phyloP scores from a whole-genome alignment of 202 grass and related monocot species.

The Brachypodium distachyon region DNA sequence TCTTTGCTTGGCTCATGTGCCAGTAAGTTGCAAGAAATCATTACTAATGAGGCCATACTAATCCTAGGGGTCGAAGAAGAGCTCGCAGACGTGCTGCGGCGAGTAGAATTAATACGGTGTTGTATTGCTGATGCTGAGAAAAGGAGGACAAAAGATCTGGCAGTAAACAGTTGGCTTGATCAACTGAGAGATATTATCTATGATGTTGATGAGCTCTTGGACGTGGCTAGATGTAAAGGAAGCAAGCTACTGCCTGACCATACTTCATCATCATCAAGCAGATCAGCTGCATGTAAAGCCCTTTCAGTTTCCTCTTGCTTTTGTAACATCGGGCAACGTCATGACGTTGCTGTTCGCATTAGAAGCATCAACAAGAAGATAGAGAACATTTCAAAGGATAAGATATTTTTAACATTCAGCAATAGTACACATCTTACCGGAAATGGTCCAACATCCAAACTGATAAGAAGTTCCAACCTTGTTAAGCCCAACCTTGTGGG shows the following conservation, averaged over 20 bases:
- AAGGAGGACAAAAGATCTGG: neutral
- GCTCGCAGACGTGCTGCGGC: neutral
- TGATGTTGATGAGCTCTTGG: conserved; percentile 38
- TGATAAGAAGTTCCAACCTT: neutral
- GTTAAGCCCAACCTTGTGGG: conserved; percentile 26
- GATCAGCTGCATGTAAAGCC: neutral
- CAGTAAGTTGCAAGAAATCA: neutral
- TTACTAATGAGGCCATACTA: neutral
- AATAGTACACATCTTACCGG: neutral
- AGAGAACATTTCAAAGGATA: neutral
- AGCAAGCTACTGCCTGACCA: conserved; percentile 1
- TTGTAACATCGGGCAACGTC: neutral
- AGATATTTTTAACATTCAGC: neutral
- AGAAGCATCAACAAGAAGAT: conserved; percentile 11
- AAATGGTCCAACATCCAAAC: neutral
- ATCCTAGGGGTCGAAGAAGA: neutral
- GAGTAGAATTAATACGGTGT: neutral
- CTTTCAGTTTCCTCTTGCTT: neutral
- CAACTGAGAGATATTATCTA: conserved; percentile 29
- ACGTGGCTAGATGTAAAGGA: conserved; percentile 16
- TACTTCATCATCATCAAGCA: neutral
- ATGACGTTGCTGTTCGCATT: neutral
- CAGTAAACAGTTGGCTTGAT: conserved; percentile 11
- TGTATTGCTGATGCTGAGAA: conserved; percentile 25
- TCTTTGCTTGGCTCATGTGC: neutral